These are phyloP conservation scores for Linum usitatissimum DNA, from an alignment of 345 rosid genomes.

Conservation along the genomic window DNA sequence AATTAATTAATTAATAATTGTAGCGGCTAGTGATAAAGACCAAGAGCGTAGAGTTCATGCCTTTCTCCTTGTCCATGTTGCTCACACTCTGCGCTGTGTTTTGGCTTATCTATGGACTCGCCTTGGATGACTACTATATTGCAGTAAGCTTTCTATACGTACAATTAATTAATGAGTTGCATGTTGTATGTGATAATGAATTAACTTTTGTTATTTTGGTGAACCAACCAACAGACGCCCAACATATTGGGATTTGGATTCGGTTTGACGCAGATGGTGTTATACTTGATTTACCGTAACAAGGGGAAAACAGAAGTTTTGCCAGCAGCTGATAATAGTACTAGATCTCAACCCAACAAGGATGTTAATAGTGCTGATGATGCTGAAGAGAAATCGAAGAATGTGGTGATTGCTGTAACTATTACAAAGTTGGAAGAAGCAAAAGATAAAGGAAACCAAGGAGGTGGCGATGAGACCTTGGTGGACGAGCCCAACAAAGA, in stretches of 20 bases:
- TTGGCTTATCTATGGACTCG: slow-evolving; percentile 29
- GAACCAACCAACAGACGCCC: slow-evolving; percentile 19
- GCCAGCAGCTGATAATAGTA: no score
- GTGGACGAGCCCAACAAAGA: no score
- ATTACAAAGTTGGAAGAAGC: no score
- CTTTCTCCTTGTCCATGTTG: slow-evolving; percentile 22
- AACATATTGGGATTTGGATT: slow-evolving; percentile 29
- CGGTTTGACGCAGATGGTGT: slow-evolving; percentile 32
- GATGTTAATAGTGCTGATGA: no score
- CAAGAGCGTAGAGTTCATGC: slow-evolving; percentile 39
- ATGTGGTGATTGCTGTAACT: no score
- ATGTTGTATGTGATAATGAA: no score
- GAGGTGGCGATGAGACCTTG: no score
- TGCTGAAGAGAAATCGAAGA: no score
- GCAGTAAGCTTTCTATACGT: slow-evolving; percentile 17
- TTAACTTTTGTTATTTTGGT: background rate
- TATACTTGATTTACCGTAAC: slow-evolving; percentile 24
- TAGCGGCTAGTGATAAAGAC: slow-evolving; percentile 28
- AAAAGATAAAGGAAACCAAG: no score
- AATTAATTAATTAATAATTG: no score
- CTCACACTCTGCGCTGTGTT: slow-evolving; percentile 23
- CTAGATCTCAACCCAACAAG: no score
- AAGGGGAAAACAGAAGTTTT: background rate
- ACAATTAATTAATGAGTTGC: background rate
- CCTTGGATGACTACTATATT: slow-evolving; percentile 23